Evolutionary conservation across 495 filamentous ascomycete species (phyloP).

Genomic region (Penicillium herquei): DNA sequence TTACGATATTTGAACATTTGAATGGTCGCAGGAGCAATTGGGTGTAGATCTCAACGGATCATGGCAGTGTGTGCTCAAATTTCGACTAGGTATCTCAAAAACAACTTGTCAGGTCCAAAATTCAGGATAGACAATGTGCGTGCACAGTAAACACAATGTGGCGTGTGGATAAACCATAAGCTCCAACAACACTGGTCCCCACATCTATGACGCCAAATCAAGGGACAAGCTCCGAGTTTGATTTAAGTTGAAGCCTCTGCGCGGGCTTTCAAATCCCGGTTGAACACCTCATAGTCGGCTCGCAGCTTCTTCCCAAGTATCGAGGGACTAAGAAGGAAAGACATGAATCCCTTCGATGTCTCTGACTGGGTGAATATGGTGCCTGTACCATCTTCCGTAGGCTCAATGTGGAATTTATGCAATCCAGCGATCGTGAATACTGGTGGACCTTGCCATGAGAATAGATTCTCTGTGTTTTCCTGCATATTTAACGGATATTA

Average conservation of each 20-base stretch:
- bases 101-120: no score
- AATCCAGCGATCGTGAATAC: conserved; percentile 26
- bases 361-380: conserved; percentile 28
- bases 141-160: not conserved
- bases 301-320: conserved; percentile 23
- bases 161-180: not conserved
- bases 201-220: not conserved
- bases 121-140: not conserved
- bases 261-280: conserved; percentile 23
- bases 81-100: no score
- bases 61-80: no score
- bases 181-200: not conserved
- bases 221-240: not conserved
- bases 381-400: conserved; percentile 23
- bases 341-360: conserved; percentile 21
- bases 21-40: no score
- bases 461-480: conserved; percentile 23
- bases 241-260: conserved; percentile 12
- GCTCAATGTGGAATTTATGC: conserved; percentile 25
- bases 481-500: not conserved
- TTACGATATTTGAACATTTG: no score
- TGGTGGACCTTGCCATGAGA: conserved; percentile 31
- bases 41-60: no score
- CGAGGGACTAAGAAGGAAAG: conserved; percentile 23
- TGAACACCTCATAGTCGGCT: conserved; percentile 21